Base-by-base conservation (phyloP, 2,329 filamentous ascomycete species). In the Diaporthe australafricana region DNA sequence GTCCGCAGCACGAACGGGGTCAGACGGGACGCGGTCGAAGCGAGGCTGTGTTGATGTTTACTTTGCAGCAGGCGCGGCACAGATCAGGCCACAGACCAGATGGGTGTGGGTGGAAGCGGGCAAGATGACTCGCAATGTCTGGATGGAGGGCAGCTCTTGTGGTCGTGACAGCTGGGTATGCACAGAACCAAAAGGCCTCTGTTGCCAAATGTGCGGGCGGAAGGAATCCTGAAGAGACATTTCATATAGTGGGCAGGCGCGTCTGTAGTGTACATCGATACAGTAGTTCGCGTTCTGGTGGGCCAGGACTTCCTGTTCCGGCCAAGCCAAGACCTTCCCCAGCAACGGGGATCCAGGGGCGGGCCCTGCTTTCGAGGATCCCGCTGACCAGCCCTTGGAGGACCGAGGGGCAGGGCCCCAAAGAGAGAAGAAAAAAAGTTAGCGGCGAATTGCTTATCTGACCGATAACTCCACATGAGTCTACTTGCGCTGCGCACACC, bases 21-120 rank as follows among this genome's bases (percentile, higher is more conserved):
- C 8, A 16, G 38, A 40, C 56, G 16, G 12, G 42, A 25, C 20
- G 40, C 40, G 27, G 40, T 48, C 17, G 57, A 27, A 42, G 27
- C 27, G 42, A 48, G 57, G 25, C 30, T n/a, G 57, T 32, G 32
- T 42, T 48, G 50, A 68, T 68, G 48, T 55, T 68, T 55, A 68
- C 48, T 45, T 47, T 68, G 52, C 57, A 47, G 12, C 57, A 16
- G 57, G 42, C 42, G 57, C 57, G 42, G 27, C 57, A 25, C 42
- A 47, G 20, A 22, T 63, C 42, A 35, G 27, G 20, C 57, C 57
- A 62, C 40, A 47, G 25, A 30, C 14, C 16, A 47, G 25, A 22
- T 16, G 53, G 25, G n/a, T 25, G 53, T n/a, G n/a, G 20, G 52
- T 56, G 53, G 27, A 48, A 63, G 40, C 32, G 57, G 45, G 57